Evolutionary conservation across 208 protist species (phyloP).

Genomic region (Leishmania braziliensis): DNA sequence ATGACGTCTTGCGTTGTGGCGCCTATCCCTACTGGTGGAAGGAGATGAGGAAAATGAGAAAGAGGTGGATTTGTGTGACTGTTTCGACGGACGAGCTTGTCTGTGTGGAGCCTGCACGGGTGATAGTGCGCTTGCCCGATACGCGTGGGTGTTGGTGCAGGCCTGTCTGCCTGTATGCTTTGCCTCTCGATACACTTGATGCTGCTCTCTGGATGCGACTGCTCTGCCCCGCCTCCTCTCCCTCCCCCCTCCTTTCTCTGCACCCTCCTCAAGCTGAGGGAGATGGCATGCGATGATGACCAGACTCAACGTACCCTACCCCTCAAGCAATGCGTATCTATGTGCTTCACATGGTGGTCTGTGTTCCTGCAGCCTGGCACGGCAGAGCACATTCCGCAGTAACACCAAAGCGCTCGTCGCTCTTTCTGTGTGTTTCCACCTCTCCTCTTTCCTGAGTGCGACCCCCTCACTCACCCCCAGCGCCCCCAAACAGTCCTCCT

Average conservation of each 20-base stretch:
- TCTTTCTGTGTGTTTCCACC: neutral
- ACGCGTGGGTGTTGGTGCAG: neutral
- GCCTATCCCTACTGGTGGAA: neutral
- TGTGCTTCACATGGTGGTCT: neutral
- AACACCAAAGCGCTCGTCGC: neutral
- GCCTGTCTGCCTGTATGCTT: neutral
- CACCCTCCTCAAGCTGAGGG: neutral
- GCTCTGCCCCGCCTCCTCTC: neutral
- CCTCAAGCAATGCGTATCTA: neutral
- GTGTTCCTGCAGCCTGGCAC: neutral
- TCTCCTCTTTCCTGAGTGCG: neutral
- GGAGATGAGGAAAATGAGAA: neutral
- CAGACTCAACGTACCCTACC: neutral
- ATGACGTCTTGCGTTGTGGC: neutral
- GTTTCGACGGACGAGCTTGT: neutral
- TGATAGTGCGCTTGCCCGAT: neutral
- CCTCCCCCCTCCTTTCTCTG: neutral
- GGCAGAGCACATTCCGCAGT: neutral
- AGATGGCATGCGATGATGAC: constrained; percentile 17
- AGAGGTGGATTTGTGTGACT: neutral
- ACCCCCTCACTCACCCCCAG: neutral
- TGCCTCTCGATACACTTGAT: neutral
- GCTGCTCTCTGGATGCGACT: neutral
- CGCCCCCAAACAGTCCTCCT: neutral
- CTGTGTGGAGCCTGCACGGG: neutral